phyloP scores from a whole-genome alignment of 208 protist species.

The Trypanosoma lewisi region DNA sequence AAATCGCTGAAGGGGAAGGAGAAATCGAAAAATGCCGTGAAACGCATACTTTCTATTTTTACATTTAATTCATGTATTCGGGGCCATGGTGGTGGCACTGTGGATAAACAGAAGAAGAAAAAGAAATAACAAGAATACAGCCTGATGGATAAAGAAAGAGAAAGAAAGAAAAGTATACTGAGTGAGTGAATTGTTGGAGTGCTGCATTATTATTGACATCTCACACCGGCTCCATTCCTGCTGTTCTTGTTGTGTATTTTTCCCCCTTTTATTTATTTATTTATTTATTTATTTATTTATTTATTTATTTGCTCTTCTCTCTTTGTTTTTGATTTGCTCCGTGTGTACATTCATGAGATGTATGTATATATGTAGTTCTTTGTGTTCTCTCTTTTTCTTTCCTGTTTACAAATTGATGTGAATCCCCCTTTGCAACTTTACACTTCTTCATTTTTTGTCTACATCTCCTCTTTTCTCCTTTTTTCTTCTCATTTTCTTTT shows the following conservation, averaged over 20 bases:
- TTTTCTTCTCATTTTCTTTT: conserved; percentile 12
- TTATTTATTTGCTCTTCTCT: neutral
- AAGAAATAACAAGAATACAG: no score
- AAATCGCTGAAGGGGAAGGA: neutral
- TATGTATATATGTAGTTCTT: no score
- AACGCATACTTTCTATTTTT: conserved; percentile 8
- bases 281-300: neutral
- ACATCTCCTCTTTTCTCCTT: neutral
- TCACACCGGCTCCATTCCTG: no score
- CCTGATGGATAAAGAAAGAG: neutral
- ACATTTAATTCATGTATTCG: neutral
- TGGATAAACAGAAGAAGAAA: neutral
- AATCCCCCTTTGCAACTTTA: no score
- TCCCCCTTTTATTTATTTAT: neutral
- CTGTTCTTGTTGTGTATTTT: neutral
- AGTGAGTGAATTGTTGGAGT: no score
- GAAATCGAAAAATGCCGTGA: neutral
- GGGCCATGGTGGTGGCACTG: neutral
- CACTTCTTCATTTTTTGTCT: conserved; percentile 21
- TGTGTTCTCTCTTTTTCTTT: conserved; percentile 12
- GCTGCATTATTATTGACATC: no score
- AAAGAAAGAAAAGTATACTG: neutral
- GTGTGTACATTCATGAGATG: no score
- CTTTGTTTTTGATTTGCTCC: neutral
- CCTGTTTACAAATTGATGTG: no score